Percentiles rank a stretch among this genome's conserved stretches.
Conservation (phyloP, 306 rosid species). For the Vigna angularis region DNA sequence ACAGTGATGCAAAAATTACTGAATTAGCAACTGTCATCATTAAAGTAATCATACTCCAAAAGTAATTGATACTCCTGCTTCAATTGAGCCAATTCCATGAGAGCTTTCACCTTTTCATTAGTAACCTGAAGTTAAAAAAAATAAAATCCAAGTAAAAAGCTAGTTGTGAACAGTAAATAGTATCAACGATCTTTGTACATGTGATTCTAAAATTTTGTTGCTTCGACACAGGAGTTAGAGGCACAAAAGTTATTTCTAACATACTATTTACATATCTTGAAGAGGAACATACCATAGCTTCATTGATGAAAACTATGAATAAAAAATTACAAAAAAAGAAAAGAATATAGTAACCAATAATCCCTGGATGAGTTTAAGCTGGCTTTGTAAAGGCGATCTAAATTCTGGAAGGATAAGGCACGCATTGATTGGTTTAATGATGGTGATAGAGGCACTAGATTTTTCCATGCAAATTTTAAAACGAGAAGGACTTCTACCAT, state of each 20-base stretch:
- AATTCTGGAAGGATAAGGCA: too few species aligned
- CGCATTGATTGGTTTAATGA: too few species aligned
- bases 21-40: slow-evolving; percentile 36
- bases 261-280: slow-evolving; percentile 32
- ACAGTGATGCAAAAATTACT: slow-evolving; percentile 26
- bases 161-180: slow-evolving; percentile 9
- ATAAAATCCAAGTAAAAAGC: slow-evolving; percentile 30
- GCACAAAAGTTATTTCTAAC: slow-evolving; percentile 3
- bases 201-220: slow-evolving; percentile 31
- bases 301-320: slow-evolving; percentile 16
- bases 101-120: slow-evolving; percentile 93
- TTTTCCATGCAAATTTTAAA: too few species aligned
- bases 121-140: slow-evolving; percentile 72
- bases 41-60: slow-evolving; percentile 66
- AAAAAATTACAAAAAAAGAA: slow-evolving; percentile 13
- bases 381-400: too few species aligned
- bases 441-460: too few species aligned
- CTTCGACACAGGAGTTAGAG: slow-evolving; percentile 29
- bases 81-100: slow-evolving; percentile 85
- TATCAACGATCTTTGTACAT: slow-evolving; percentile 28
- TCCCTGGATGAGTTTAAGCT: too few species aligned
- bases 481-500: too few species aligned
- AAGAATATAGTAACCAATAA: slow-evolving; percentile 28
- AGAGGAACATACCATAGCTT: slow-evolving; percentile 31
- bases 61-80: slow-evolving; percentile 83